Conservation (phyloP, 306 rosid species). For the Styphnolobium japonicum region DNA sequence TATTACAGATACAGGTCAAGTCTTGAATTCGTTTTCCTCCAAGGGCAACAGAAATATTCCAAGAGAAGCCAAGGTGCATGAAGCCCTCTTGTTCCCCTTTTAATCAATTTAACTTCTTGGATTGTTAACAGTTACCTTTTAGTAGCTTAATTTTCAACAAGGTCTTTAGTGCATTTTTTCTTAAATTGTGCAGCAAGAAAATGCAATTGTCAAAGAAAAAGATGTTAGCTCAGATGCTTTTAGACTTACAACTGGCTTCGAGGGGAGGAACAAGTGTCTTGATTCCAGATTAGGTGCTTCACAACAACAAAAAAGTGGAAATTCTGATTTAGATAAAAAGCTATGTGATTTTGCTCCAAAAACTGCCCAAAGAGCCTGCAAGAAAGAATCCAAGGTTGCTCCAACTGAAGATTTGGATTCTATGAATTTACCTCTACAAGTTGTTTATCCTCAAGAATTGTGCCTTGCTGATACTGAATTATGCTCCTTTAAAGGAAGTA, state of each 20-base stretch:
- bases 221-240: slow-evolving; percentile 30
- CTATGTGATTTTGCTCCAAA: slow-evolving; percentile 37
- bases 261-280: slow-evolving; percentile 30
- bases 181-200: slow-evolving; percentile 47
- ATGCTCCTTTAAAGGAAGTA: slow-evolving; percentile 16
- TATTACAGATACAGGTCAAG: slow-evolving; percentile 29
- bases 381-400: slow-evolving; percentile 37
- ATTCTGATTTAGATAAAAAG: slow-evolving; percentile 41
- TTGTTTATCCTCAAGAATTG: slow-evolving; percentile 18
- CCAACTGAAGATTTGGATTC: slow-evolving; percentile 30
- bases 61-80: slow-evolving; percentile 42
- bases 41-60: slow-evolving; percentile 27
- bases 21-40: slow-evolving; percentile 27
- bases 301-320: slow-evolving; percentile 23
- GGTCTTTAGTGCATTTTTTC: slow-evolving; percentile 18
- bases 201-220: slow-evolving; percentile 32
- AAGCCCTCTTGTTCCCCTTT: slow-evolving; percentile 6
- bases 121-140: not conserved
- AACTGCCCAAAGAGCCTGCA: slow-evolving; percentile 29
- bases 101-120: slow-evolving; percentile 6
- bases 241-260: slow-evolving; percentile 28
- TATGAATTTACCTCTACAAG: slow-evolving; percentile 25
- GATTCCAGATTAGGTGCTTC: slow-evolving; percentile 24
- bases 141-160: not conserved
- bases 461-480: slow-evolving; percentile 20